Percentiles rank a stretch among this genome's conserved stretches.
Conservation (phyloP, 768 basidiomycete genomes). For the Plicaturopsis crispa region DNA sequence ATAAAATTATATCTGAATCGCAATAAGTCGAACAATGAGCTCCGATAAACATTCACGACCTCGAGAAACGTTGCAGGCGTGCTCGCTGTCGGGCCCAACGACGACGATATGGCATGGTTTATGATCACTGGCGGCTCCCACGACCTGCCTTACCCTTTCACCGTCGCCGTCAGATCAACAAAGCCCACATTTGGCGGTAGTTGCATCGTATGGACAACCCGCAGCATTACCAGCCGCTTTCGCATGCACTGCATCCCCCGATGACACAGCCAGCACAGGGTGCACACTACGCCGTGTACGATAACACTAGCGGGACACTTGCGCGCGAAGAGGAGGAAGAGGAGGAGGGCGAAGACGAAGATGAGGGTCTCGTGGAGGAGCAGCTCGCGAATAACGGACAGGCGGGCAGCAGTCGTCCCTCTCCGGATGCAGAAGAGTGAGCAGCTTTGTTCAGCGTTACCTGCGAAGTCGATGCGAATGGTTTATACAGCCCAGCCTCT, state of each 20-base stretch:
- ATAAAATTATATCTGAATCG: too few species aligned
- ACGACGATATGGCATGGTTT: too few species aligned
- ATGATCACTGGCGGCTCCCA: too few species aligned
- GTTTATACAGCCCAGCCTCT: background rate
- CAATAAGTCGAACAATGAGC: too few species aligned
- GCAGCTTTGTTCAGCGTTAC: background rate
- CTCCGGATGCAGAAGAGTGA: constrained; percentile 24
- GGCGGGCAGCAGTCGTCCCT: constrained; percentile 26
- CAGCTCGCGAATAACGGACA: constrained; percentile 40
- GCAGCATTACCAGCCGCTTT: constrained; percentile 75
- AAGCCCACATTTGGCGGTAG: too few species aligned
- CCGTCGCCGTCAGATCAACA: too few species aligned
- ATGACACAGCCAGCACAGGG: constrained; percentile 16
- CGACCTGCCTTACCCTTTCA: too few species aligned
- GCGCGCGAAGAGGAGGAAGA: constrained; percentile 47
- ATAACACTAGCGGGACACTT: too few species aligned
- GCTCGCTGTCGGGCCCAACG: too few species aligned
- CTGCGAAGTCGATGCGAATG: background rate
- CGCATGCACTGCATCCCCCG: constrained; percentile 67
- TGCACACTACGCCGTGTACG: constrained; percentile 11
- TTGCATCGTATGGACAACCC: constrained; percentile 73
- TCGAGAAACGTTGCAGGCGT: too few species aligned
- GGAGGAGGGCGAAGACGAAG: constrained; percentile 66
- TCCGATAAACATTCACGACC: too few species aligned
- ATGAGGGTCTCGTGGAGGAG: constrained; percentile 66